Evolutionary conservation across 768 basidiomycete species (phyloP), one percentile per base, ranked within the genome.

Genomic region (Serendipita vermifera): DNA sequence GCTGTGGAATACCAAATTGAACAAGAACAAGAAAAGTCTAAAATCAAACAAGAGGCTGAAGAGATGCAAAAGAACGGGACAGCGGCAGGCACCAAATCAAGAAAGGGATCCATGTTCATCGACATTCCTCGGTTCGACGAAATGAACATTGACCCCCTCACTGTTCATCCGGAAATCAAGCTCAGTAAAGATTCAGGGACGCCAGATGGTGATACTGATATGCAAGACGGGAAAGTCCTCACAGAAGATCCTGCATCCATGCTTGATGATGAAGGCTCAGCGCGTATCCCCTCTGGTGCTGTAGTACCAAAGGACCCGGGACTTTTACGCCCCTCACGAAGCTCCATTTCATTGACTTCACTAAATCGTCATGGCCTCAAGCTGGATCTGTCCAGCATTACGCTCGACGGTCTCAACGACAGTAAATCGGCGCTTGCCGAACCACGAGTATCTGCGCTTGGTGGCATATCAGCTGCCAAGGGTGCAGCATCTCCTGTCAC

Each of bases 61-160:
- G 46, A 22, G 17, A 22, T 51, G n/a, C 46, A 51, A 26, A 22
- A 31, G 2, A 15, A 22, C 13, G 13, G 20, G 46, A n/a, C 11
- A 11, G 9, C 24, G 26, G 15, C 24, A 9, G 24, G 7, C 27
- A 31, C n/a, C 9, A 15, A 15, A 15, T n/a, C 24, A 29, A 51
- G 32, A n/a, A 22, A 22, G 5, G 26, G 24, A 7, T n/a, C 46
- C 24, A 51, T 51, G 46, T 51, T 51, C 17, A 51, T 51, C 24
- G 46, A 51, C 46, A 51, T 51, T 26, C 46, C 46, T 51, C 46
- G 46, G 7, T 51, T 51, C 17, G 46, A 51, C 24, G 46, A 51
- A 31, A 51, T 27, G 17, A 5, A 22, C 29, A 51, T 51, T 31
- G 46, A 51, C 29, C 46, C 46, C 46, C 46, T 51, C 32, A 51